Evolutionary conservation across 208 protist species (phyloP).

Genomic region (Angomonas desouzai): DNA sequence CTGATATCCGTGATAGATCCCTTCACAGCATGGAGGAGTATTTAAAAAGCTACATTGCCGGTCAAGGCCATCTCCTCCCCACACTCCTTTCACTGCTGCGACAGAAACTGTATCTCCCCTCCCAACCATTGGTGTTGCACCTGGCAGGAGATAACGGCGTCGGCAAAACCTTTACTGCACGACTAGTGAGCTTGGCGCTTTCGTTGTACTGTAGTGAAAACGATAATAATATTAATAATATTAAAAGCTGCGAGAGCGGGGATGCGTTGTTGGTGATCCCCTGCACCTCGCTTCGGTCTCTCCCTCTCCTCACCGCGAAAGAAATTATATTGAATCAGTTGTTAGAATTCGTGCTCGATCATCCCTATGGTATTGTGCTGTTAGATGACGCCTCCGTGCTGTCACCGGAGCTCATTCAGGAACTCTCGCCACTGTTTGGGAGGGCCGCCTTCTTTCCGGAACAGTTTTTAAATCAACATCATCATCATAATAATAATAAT

Average conservation of each 20-base stretch:
- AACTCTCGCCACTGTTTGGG: constrained; percentile 69
- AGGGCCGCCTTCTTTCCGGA: constrained; percentile 56
- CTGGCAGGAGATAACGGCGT: constrained; percentile 85
- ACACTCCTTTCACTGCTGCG: constrained; percentile 43
- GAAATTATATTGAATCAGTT: constrained; percentile 43
- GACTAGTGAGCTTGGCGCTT: constrained; percentile 35
- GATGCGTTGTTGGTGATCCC: constrained; percentile 66
- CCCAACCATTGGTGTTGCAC: constrained; percentile 74
- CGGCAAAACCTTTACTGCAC: constrained; percentile 63
- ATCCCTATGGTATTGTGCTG: constrained; percentile 76
- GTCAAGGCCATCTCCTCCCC: constrained; percentile 49
- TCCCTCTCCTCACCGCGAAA: constrained; percentile 7
- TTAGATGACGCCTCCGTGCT: constrained; percentile 73
- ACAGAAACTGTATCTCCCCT: constrained; percentile 49
- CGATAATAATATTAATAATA: too few relatives aligned
- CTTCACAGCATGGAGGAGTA: constrained; percentile 42
- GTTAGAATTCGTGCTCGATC: constrained; percentile 32
- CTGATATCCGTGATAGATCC: constrained; percentile 28
- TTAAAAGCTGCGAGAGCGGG: constrained; percentile 58
- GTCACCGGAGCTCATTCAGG: constrained; percentile 40
- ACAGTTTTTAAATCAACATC: constrained; percentile 29
- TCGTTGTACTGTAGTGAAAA: constrained; percentile 79
- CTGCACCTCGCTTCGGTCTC: constrained; percentile 21
- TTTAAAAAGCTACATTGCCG: constrained; percentile 37
- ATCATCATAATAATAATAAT: constrained; percentile 3